These are phyloP conservation scores for Saksenaea oblongispora DNA, from an alignment of 371 early-diverging fungal genomes.

Conservation along the genomic window DNA sequence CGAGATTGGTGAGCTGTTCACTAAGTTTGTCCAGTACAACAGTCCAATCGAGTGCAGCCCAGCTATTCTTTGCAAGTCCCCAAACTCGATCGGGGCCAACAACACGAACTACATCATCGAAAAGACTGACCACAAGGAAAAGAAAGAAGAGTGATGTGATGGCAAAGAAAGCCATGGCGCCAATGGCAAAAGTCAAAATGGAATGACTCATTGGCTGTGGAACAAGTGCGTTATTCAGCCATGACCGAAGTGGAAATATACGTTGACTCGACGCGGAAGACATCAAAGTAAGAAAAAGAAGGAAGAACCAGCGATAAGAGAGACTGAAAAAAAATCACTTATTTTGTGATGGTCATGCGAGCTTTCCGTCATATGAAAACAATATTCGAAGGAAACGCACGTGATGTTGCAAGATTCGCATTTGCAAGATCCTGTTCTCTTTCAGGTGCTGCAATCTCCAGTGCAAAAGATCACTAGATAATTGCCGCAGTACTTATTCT, in stretches of 20 bases:
- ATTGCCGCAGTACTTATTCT: no score
- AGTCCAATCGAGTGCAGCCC: constrained; percentile 28
- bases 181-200: constrained; percentile 14
- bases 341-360: background rate
- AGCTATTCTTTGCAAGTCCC: constrained; percentile 7
- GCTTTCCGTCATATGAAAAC: background rate
- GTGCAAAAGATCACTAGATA: no score
- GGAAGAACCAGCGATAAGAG: constrained; percentile 3
- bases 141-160: constrained; percentile 27
- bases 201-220: constrained; percentile 1
- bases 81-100: constrained; percentile 28
- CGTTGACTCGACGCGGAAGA: constrained; percentile 2
- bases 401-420: no score
- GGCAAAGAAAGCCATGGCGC: constrained; percentile 13
- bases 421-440: no score
- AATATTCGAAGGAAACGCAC: no score
- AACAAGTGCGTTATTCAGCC: constrained; percentile 5
- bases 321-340: background rate
- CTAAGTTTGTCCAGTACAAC: constrained; percentile 16
- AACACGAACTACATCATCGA: constrained; percentile 28
- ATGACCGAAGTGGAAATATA: constrained; percentile 8
- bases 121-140: constrained; percentile 26
- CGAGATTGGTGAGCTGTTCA: constrained; percentile 29
- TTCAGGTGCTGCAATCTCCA: no score
- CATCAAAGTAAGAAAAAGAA: constrained; percentile 9